Percentiles rank a stretch among this genome's conserved stretches.
Evolutionary conservation across 495 filamentous ascomycete species (phyloP).

Genomic region (Annulohypoxylon moriforme): DNA sequence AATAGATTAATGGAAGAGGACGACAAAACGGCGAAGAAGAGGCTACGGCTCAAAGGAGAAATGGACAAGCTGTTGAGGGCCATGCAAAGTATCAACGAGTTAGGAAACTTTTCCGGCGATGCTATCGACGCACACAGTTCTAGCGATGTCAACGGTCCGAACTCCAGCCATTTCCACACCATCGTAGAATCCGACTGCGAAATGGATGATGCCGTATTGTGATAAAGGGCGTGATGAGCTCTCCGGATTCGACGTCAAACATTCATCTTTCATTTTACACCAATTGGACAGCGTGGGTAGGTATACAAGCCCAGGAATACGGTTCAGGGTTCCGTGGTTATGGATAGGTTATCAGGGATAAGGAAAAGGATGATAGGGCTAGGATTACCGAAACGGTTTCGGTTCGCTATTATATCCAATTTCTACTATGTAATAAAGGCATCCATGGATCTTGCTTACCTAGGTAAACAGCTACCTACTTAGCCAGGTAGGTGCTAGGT

Average conservation of each 20-base stretch:
- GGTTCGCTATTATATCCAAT: conserved; percentile 14
- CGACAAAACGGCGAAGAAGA: conserved; percentile 47
- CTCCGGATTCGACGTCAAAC: background rate
- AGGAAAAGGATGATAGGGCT: background rate
- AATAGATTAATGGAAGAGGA: conserved; percentile 60
- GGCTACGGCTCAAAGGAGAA: conserved; percentile 52
- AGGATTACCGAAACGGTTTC: background rate
- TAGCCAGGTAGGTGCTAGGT: too few relatives aligned
- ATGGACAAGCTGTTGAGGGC: conserved; percentile 54
- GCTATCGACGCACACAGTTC: background rate
- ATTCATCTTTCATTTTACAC: background rate
- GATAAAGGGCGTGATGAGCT: conserved; percentile 7
- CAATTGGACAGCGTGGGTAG: too few relatives aligned
- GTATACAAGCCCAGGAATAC: background rate
- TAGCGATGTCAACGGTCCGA: background rate
- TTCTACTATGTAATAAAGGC: background rate
- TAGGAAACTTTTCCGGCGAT: conserved; percentile 32
- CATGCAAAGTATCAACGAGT: conserved; percentile 54
- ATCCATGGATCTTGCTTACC: background rate
- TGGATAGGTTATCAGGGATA: background rate
- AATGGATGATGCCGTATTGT: conserved; percentile 35
- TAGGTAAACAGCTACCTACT: too few relatives aligned
- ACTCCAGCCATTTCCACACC: background rate
- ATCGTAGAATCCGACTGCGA: conserved; percentile 30
- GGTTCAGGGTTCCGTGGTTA: conserved; percentile 1